phyloP scores from a whole-genome alignment of 1,284 basidiomycete genomes.

The Leccinum pachyderme region DNA sequence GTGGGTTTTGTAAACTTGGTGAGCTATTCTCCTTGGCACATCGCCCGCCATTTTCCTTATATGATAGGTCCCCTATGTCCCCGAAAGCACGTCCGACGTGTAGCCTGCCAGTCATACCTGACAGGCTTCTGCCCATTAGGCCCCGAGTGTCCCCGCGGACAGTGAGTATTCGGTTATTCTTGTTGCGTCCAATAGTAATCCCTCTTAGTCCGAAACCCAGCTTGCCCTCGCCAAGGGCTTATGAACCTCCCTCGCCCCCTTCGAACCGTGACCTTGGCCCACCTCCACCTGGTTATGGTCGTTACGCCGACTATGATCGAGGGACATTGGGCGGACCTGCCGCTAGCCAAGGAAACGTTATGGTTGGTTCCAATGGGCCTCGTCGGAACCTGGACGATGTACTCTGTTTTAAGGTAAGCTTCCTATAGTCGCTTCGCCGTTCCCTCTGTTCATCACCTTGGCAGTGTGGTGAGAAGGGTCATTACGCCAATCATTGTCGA shows the following conservation, averaged over 20 bases:
- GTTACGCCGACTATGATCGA: slow-evolving; percentile 81
- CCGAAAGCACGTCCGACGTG: slow-evolving; percentile 89
- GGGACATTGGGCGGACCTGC: slow-evolving; percentile 34
- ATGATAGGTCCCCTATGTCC: slow-evolving; percentile 80
- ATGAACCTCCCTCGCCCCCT: slow-evolving; percentile 76
- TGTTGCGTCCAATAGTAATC: slow-evolving; percentile 19
- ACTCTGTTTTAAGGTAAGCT: slow-evolving; percentile 80
- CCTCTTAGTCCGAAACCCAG: slow-evolving; percentile 66
- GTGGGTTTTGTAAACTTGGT: slow-evolving; percentile 95
- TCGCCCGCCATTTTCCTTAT: background rate
- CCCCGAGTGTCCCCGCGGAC: slow-evolving; percentile 85
- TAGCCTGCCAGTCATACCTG: slow-evolving; percentile 89
- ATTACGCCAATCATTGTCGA: slow-evolving; percentile 93
- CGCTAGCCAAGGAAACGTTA: slow-evolving; percentile 15
- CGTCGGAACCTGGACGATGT: slow-evolving; percentile 84
- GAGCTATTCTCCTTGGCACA: slow-evolving; percentile 26
- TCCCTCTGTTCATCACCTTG: slow-evolving; percentile 8
- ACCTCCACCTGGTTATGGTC: slow-evolving; percentile 88
- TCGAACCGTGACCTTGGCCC: slow-evolving; percentile 81
- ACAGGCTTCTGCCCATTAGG: slow-evolving; percentile 97
- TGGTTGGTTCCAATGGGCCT: slow-evolving; percentile 36
- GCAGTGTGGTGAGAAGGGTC: slow-evolving; percentile 86
- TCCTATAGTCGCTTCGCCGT: slow-evolving; percentile 8
- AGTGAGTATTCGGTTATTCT: slow-evolving; percentile 57
- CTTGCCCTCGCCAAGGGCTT: slow-evolving; percentile 70